Conservation (phyloP, 768 basidiomycete genomes). For the Mycena haematopus region DNA sequence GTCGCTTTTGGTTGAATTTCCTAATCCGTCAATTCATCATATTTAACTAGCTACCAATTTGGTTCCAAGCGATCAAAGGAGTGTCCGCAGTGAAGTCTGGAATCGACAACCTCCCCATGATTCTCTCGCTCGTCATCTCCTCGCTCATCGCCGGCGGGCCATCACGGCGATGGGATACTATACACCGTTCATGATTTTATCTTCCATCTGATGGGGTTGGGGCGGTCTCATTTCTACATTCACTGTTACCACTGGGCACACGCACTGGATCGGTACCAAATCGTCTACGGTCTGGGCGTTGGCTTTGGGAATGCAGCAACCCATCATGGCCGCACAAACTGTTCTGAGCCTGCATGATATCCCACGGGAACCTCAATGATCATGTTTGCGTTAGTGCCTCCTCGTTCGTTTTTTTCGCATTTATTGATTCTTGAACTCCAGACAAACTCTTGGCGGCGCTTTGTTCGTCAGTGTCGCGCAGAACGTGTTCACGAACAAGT, state of each 20-base stretch:
- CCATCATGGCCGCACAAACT: conserved; percentile 31
- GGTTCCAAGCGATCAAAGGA: conserved; percentile 47
- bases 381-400: conserved; percentile 26
- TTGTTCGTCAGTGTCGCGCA: conserved; percentile 32
- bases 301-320: conserved; percentile 36
- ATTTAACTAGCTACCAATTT: conserved; percentile 24
- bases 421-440: not conserved
- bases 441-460: conserved; percentile 20
- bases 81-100: conserved; percentile 35
- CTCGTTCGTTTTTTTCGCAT: too few species aligned
- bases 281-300: conserved; percentile 37
- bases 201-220: conserved; percentile 45
- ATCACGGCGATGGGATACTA: conserved; percentile 46
- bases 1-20: conserved; percentile 8
- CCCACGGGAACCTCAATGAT: conserved; percentile 30
- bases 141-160: conserved; percentile 45
- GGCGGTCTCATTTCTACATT: conserved; percentile 44
- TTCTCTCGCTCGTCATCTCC: conserved; percentile 45
- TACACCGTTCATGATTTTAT: conserved; percentile 35
- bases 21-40: not conserved
- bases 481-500: conserved; percentile 30
- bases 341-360: conserved; percentile 30
- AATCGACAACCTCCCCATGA: conserved; percentile 37
- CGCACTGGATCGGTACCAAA: conserved; percentile 34
- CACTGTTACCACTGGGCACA: conserved; percentile 28